Base-by-base conservation (phyloP, 1,284 basidiomycete species). In the Ustilago esculenta region DNA sequence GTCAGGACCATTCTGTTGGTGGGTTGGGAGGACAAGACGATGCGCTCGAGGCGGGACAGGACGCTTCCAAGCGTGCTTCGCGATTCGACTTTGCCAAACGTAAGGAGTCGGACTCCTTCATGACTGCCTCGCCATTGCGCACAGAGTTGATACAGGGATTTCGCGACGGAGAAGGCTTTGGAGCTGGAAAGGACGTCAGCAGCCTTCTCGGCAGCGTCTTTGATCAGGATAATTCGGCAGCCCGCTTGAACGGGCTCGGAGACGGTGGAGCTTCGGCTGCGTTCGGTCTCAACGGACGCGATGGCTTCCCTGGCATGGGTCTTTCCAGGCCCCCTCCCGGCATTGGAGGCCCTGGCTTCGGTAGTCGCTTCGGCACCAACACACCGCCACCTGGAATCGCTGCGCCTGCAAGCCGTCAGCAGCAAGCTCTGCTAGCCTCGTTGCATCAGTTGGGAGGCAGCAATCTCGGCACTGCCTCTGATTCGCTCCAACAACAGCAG, bases 61-160 rank as follows among this genome's bases (percentile, higher is more conserved):
- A 61, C 35, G 61, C 51, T 17, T 51, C 57, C 15, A 72, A 69
- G 52, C 59, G 70, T 21, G 73, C 72, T 5, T 71, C 66, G 29
- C 65, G 76, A 25, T 78, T 78, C 48, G 76, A 70, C 30, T 78
- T 78, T 59, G 73, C 76, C 35, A 76, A 73, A 56, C 58, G 73
- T 11, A 73, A 71, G 53, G 75, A 73, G 55, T 68, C 66, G 29
- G 70, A 66, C 23, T 59, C 60, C 11, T 63, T 75, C 54, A 53
- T 52, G 32, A 40, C 42, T n/a, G 59, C 47, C 17, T 69, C 71
- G 18, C 66, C 66, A 4, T 42, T 63, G 51, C 55, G 71, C 21
- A 58, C 60, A 5, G 57, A 71, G n/a, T 20, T 73, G 34, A 63
- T 60, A 45, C 51, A 55, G 37, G 42, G 43, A 14, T 41, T 59